Base-by-base conservation (phyloP, 192 early-diverging fungal species). In the Coemansia sp. region DNA sequence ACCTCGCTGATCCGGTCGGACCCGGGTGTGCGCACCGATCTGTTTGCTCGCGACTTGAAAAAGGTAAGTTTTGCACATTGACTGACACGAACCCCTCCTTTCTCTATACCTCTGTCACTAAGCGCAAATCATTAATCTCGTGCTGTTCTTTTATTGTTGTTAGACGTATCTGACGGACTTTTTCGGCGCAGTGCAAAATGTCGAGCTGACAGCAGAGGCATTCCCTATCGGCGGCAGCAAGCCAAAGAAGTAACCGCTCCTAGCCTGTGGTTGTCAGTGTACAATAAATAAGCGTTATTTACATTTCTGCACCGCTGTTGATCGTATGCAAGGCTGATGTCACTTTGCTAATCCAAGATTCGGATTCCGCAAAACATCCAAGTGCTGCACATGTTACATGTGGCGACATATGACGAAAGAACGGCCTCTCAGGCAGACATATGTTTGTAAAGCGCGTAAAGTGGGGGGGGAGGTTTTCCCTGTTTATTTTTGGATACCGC, bases 181-280 rank as follows among this genome's bases (percentile, higher is more conserved):
- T 72, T 96, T 99, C 75, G 97, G 97, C 38, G 93, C 88, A 25
- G 95, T 98, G 20, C 94, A 96, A 67, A 93, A 89, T 62, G 84
- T 97, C 15, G 92, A 97, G 79, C 74, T 98, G 59, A 96, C 94
- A 1, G 46, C 51, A 31, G 67, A 79, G 59, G 59, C 70, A n/a
- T 78, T 78, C 64, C 72, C 75, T 7, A 77, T 84, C 32, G 51
- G 51, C 32, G 51, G 51, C 51, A 49, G 51, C 51, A 49, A 61
- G 27, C 42, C 71, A 20, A 39, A 60, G 32, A 39, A 60, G 29
- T 32, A 39, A 32, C 38, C 19, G 27, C 24, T 35, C 6, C 17
- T 60, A 10, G 31, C 14, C 29, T n/a, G n/a, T 19, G 9, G 6
- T n/a, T 37, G 0, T 36, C 0, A 31, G n/a, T 43, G 39, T 32